phyloP scores from a whole-genome alignment of 1,284 basidiomycete species.

The Sanghuangporus weigelae region DNA sequence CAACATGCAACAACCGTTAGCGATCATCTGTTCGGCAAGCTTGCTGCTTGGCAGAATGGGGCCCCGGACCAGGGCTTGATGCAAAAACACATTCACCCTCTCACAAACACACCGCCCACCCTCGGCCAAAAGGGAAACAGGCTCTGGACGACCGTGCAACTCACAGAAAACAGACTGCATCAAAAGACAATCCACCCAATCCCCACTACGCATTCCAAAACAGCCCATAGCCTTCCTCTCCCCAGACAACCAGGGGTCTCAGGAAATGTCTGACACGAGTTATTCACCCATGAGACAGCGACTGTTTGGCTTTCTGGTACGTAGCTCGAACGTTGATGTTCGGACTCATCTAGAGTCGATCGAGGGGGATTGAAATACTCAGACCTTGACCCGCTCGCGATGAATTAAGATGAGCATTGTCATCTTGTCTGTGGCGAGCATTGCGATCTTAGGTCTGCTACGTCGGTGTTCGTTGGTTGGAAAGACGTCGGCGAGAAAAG shows the following conservation, averaged over 20 bases:
- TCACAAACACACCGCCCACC: no score
- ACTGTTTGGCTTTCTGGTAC: neutral
- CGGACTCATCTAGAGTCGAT: neutral
- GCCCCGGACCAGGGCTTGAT: neutral
- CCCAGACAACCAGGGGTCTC: neutral
- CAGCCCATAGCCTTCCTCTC: neutral
- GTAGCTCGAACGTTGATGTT: neutral
- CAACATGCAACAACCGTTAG: no score
- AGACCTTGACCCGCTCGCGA: conserved; percentile 1
- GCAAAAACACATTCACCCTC: no score
- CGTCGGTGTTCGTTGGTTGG: neutral
- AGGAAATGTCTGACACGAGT: neutral
- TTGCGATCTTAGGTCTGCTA: conserved; percentile 1
- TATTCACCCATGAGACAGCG: no score
- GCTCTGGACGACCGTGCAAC: neutral
- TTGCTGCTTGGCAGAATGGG: neutral
- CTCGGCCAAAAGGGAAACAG: neutral
- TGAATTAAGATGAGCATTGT: neutral
- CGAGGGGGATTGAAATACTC: neutral
- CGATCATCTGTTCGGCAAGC: no score
- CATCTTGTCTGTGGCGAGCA: neutral
- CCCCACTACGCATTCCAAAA: neutral
- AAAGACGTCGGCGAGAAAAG: no score
- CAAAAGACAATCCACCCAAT: neutral
- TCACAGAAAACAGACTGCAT: neutral